Base-by-base conservation (phyloP, 1,284 basidiomycete genomes). In the Wolfiporia cocos region DNA sequence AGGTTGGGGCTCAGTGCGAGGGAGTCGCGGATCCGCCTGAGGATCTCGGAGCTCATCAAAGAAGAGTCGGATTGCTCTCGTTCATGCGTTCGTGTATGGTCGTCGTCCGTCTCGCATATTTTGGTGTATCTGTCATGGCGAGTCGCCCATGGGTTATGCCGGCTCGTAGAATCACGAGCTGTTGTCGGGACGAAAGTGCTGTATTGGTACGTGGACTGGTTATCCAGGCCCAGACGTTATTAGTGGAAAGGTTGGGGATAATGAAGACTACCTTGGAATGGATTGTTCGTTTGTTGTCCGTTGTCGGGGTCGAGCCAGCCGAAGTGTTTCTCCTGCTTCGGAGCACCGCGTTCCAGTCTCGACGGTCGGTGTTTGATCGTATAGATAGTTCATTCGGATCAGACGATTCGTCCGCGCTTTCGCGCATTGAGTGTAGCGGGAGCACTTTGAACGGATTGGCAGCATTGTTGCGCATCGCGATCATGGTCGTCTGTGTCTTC, bases 401-500 rank as follows among this genome's bases (percentile, higher is more conserved):
- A 9, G 32, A 10, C 9, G 32, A 29, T 11, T 32, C 38, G 6
- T 22, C 4, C 11, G 29, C 24, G 23, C 33, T 19, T 18, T 19
- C 34, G 15, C 39, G 49, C 3, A 51, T 35, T 10, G 46, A 37
- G 12, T 39, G 46, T 3, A 51, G 40, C 3, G 44, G 44, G 3
- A 39, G 28, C 4, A 51, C 37, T 30, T 47, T 47, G 38, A 51
- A 51, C 23, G 32, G 41, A 26, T 51, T 47, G 1, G 47, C 44
- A n/a, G 42, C 28, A 14, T 47, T 35, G 5, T 51, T 44, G 14
- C 38, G 38, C 24, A 51, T 43, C 12, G 47, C 49, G 12, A 51
- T 42, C 5, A n/a, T n/a, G n/a, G 47, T 51, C 7, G 47, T 51
- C 32, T 51, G 47, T 47, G 49, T 51, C 28, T 34, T 50, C 34